Conservation (phyloP, 2,329 filamentous ascomycete genomes). For the Colletotrichum liaoningense region DNA sequence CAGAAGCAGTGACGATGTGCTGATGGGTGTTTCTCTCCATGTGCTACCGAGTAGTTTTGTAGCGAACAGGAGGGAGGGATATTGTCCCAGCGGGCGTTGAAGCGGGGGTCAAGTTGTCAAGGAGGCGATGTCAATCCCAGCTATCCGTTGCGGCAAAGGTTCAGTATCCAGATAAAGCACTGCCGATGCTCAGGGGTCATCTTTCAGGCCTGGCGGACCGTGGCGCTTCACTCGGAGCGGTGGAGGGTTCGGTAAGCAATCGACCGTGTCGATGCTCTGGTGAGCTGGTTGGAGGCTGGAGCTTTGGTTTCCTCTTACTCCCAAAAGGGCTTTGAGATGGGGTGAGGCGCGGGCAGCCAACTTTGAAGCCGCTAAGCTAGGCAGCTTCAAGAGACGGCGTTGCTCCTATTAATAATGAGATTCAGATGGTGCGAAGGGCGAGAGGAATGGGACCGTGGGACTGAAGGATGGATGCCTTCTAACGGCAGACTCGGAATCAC, state of each 20-base stretch:
- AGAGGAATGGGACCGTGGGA: background rate
- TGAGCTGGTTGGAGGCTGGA: background rate
- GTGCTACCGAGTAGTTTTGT: background rate
- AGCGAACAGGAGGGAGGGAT: background rate
- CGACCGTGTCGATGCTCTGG: background rate
- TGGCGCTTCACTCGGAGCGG: background rate
- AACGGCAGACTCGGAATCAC: background rate
- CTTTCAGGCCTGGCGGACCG: constrained; percentile 7
- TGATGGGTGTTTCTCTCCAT: background rate
- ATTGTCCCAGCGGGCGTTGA: constrained; percentile 3
- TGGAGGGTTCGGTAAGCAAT: background rate
- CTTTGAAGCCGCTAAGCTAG: constrained; percentile 15
- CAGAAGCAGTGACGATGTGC: background rate
- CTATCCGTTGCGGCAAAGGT: background rate
- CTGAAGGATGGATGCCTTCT: background rate
- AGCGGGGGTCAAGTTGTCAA: background rate
- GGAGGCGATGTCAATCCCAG: background rate
- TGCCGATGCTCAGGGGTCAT: constrained; percentile 22
- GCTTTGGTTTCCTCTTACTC: background rate
- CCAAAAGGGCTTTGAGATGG: background rate
- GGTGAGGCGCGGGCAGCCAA: constrained; percentile 9
- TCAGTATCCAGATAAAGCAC: background rate
- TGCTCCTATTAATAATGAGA: constrained; percentile 18
- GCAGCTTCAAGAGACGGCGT: background rate
- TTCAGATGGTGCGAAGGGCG: background rate